Evolutionary conservation across 148 eudicot species (phyloP), one percentile per base, ranked within the genome.

Genomic region (Suaeda aralocaspica): DNA sequence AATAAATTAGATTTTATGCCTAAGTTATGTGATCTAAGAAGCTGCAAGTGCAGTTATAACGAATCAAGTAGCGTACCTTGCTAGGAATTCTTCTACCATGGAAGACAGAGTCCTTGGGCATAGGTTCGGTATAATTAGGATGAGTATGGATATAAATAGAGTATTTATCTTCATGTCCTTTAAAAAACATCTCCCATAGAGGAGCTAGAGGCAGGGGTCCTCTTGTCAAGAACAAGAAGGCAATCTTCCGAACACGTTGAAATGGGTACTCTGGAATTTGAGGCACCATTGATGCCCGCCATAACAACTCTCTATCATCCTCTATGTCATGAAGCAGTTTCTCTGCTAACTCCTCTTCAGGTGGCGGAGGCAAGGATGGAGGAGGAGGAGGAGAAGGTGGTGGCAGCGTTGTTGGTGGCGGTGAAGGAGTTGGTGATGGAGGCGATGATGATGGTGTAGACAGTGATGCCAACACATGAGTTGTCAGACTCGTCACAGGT

Each of bases 161-260:
- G 64, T 75, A 81, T 44, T 59, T 73, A 19, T 59, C 72, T 62
- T 75, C 71, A 59, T 75, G 26, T 44, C 80, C 79, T n/a, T 45
- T 52, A 33, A 82, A 82, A 66, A 82, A 82, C 64, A 41, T 64
- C 31, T 82, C 84, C 84, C 84, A 78, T 26, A 82, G 70, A 3
- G 82, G 80, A 48, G 81, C 77, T 61, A 82, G 33, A 60, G 85
- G 85, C 71, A 82, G 64, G 45, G 80, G 77, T 25, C 82, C 85
- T 55, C 72, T 79, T 14, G 78, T 73, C 69, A 82, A 76, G 70
- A 78, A 82, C 82, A 82, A 49, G 66, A 82, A 82, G 8, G 85
- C 82, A 31, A 82, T 50, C 74, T 82, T 82, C 11, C 72, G 70
- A 9, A 53, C 48, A n/a, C 29, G n/a, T 5, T 9, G 49, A 24